A percentile compares a stretch with the other conserved stretches of the same genome.
These are phyloP conservation scores for Mikania micrantha DNA, from an alignment of 129 eudicot genomes.

Conservation along the genomic window DNA sequence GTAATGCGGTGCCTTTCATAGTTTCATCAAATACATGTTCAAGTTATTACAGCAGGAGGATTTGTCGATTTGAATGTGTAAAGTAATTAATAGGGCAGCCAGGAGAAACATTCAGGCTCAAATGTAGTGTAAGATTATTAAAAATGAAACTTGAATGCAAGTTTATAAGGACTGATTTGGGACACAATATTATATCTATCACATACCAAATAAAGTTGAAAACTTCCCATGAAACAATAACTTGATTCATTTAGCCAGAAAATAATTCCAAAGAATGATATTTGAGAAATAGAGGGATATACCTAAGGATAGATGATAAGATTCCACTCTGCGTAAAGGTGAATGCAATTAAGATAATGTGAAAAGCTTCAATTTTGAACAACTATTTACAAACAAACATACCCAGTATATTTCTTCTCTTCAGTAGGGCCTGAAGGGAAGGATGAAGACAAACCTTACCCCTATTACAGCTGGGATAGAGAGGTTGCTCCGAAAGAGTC, in stretches of 20 bases:
- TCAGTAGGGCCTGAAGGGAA: no score
- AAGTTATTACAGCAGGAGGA: not conserved
- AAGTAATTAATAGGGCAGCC: not conserved
- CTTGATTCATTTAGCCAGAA: not conserved
- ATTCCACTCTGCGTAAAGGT: not conserved
- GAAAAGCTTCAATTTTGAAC: not conserved
- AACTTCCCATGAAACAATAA: not conserved
- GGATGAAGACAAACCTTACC: no score
- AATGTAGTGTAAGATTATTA: not conserved
- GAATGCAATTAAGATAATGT: not conserved
- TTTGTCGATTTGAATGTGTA: not conserved
- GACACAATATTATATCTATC: not conserved
- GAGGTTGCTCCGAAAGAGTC: no score
- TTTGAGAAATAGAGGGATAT: constrained; percentile 2
- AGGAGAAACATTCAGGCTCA: not conserved
- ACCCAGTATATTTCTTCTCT: no score
- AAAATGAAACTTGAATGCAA: not conserved
- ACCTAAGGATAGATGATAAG: not conserved
- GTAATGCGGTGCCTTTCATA: no score
- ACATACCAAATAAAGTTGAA: not conserved
- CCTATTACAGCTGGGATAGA: no score
- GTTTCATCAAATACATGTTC: not conserved
- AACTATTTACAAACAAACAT: not conserved
- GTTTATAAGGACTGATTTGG: not conserved
- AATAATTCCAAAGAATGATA: not conserved